A percentile compares a stretch with the other conserved stretches of the same genome.
Conservation (phyloP, 306 rosid genomes). For the Vachellia collinsii region DNA sequence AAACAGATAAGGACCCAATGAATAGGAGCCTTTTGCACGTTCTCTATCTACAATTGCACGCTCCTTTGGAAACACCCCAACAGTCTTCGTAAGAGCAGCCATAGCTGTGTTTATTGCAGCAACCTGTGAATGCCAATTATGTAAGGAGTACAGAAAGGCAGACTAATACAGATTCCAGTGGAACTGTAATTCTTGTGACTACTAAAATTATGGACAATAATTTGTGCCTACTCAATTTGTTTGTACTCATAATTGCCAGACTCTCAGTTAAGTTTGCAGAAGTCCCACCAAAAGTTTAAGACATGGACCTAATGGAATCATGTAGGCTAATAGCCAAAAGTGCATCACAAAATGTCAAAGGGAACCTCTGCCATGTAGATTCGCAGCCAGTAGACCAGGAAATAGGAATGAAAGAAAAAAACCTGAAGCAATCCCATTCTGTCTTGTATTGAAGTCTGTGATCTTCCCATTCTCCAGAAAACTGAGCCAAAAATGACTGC, state of each 20-base stretch:
- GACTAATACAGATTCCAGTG: constrained; percentile 29
- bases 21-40: constrained; percentile 85
- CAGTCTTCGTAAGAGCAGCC: constrained; percentile 99
- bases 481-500: constrained; percentile 98
- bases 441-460: constrained; percentile 98
- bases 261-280: background rate
- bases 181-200: constrained; percentile 12
- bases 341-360: constrained; percentile 12
- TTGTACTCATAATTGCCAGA: background rate
- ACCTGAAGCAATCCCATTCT: constrained; percentile 99
- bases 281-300: background rate
- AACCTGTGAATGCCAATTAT: constrained; percentile 64
- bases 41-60: constrained; percentile 94
- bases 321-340: constrained; percentile 5
- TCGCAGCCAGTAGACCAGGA: constrained; percentile 5
- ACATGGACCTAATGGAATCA: constrained; percentile 6
- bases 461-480: constrained; percentile 96
- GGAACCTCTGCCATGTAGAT: constrained; percentile 19
- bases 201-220: background rate
- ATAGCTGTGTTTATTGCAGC: constrained; percentile 98
- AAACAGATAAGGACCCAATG: constrained; percentile 85
- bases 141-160: constrained; percentile 30
- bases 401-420: constrained; percentile 36
- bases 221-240: constrained; percentile 20
- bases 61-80: constrained; percentile 92